phyloP scores from a whole-genome alignment of 352 stramenopile species.

The Globisporangium canariense region DNA sequence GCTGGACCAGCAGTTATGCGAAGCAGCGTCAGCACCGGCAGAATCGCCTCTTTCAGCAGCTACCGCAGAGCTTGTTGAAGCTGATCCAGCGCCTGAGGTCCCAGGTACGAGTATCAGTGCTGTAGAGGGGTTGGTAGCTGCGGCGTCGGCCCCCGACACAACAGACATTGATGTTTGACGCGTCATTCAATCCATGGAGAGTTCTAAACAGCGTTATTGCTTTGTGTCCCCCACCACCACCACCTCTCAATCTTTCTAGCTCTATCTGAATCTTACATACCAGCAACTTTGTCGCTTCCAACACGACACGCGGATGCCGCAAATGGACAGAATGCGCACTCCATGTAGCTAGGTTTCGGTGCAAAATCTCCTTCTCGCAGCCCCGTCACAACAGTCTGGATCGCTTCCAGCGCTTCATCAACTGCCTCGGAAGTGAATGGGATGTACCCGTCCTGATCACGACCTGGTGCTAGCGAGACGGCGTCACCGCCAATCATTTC shows the following conservation, averaged over 20 bases:
- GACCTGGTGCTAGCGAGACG: slow-evolving; percentile 3
- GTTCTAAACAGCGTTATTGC: neutral
- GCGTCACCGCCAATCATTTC: slow-evolving; percentile 45
- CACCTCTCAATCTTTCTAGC: neutral
- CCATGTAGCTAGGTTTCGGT: slow-evolving; percentile 49
- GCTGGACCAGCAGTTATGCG: neutral
- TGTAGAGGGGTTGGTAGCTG: neutral
- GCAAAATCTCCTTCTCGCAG: slow-evolving; percentile 54
- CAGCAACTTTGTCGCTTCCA: slow-evolving; percentile 13
- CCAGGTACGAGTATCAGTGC: neutral
- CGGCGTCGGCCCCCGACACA: neutral
- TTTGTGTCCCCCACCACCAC: neutral
- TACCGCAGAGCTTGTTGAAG: neutral
- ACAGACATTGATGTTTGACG: neutral
- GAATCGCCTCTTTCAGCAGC: neutral
- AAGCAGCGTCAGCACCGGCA: neutral
- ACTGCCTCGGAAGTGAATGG: slow-evolving; percentile 27
- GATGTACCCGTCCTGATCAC: slow-evolving; percentile 36
- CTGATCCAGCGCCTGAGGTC: neutral
- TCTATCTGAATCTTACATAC: neutral
- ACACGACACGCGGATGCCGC: slow-evolving; percentile 52
- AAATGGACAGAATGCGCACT: slow-evolving; percentile 74
- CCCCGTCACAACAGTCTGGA: slow-evolving; percentile 29
- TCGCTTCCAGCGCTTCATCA: slow-evolving; percentile 34
- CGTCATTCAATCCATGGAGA: too few relatives aligned